Evolutionary conservation across 805 yeast species (phyloP).

Genomic region (Wickerhamomyces silvicola): DNA sequence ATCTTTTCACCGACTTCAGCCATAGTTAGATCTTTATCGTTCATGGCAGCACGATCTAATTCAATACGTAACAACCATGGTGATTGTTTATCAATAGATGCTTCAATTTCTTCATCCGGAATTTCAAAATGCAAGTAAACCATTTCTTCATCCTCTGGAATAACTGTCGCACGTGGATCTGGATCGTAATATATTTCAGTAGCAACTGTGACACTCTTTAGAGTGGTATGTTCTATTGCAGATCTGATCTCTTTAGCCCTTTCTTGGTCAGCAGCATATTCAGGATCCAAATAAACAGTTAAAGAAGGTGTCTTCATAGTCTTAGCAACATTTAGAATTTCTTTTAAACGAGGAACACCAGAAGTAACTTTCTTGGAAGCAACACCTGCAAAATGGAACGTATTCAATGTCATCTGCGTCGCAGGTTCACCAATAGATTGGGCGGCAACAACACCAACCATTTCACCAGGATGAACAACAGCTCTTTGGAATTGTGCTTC

Average conservation of each 20-base stretch:
- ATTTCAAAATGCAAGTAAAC: constrained; percentile 96
- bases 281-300: constrained; percentile 84
- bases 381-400: constrained; percentile 98
- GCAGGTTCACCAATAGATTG: constrained; percentile 99
- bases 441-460: constrained; percentile 97
- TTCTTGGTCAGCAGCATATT: constrained; percentile 81
- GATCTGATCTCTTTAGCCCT: constrained; percentile 93
- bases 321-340: constrained; percentile 96
- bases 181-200: constrained; percentile 98
- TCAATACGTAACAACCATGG: constrained; percentile 98
- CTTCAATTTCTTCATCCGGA: constrained; percentile 97
- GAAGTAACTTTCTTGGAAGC: constrained; percentile 93
- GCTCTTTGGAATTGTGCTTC: constrained; percentile 91
- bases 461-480: constrained; percentile 93
- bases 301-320: constrained; percentile 99
- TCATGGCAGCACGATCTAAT: constrained; percentile 97
- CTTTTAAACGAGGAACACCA: constrained; percentile 97
- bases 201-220: constrained; percentile 92
- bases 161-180: constrained; percentile 94
- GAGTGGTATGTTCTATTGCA: constrained; percentile 92
- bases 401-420: constrained; percentile 94
- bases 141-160: constrained; percentile 94
- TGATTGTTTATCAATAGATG: constrained; percentile 86
- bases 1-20: constrained; percentile 96
- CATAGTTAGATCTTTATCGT: constrained; percentile 96